phyloP scores from a whole-genome alignment of 768 basidiomycete species.

The Tylopilus felleus region DNA sequence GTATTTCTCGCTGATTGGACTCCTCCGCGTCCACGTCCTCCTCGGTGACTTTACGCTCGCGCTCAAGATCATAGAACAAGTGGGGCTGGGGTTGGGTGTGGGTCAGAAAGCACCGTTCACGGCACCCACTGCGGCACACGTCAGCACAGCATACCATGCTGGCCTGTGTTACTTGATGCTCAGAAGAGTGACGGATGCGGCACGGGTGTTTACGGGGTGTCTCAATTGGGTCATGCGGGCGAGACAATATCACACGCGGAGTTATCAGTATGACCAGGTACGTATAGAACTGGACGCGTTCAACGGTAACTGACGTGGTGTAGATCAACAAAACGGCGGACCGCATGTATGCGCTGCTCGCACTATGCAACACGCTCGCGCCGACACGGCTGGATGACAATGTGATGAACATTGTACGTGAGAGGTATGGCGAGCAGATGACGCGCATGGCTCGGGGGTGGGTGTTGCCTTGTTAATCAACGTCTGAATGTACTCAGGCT shows the following conservation, averaged over 20 bases:
- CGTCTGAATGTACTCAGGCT: background rate
- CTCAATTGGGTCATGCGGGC: slow-evolving; percentile 95
- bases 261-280: slow-evolving; percentile 95
- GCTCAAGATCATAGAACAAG: slow-evolving; percentile 90
- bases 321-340: slow-evolving; percentile 98
- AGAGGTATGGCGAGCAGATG: slow-evolving; percentile 90
- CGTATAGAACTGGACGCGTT: slow-evolving; percentile 3
- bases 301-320: background rate
- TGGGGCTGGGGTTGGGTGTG: slow-evolving; percentile 88
- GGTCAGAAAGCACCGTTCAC: slow-evolving; percentile 93
- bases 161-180: slow-evolving; percentile 97
- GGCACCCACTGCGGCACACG: slow-evolving; percentile 94
- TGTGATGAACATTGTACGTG: slow-evolving; percentile 89
- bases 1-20: slow-evolving; percentile 94
- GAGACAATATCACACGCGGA: slow-evolving; percentile 94
- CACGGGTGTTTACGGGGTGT: slow-evolving; percentile 87
- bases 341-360: slow-evolving; percentile 95
- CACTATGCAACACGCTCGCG: slow-evolving; percentile 89
- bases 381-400: slow-evolving; percentile 93
- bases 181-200: slow-evolving; percentile 91
- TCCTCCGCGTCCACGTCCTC: slow-evolving; percentile 92
- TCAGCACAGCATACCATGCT: slow-evolving; percentile 92
- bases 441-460: slow-evolving; percentile 81
- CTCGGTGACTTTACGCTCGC: slow-evolving; percentile 95
- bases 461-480: slow-evolving; percentile 31